phyloP scores from a whole-genome alignment of 1,284 basidiomycete species.

The Heterobasidion irregulare region DNA sequence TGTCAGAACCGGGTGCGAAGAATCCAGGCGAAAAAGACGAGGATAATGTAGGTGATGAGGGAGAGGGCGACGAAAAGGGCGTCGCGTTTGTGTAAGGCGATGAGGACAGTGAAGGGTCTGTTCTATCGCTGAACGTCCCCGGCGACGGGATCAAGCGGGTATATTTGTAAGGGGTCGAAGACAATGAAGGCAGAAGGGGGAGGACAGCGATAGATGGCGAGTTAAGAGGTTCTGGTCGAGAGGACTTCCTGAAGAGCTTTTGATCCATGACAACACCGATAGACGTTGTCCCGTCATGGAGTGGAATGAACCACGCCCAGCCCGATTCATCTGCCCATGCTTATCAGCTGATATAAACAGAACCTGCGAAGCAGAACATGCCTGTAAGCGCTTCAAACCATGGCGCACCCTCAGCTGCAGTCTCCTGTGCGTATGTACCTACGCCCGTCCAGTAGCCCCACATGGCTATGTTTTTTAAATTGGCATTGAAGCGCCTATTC shows the following conservation, averaged over 20 bases:
- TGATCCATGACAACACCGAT: conserved; percentile 69
- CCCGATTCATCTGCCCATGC: conserved; percentile 56
- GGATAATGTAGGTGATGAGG: conserved; percentile 1
- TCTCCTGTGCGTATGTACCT: conserved; percentile 45
- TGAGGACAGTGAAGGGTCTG: not conserved
- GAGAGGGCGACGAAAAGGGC: not conserved
- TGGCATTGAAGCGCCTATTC: conserved; percentile 58
- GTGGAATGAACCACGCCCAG: conserved; percentile 74
- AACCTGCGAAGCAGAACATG: conserved; percentile 17
- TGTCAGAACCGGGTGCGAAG: conserved; percentile 1
- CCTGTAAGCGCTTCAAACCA: conserved; percentile 66
- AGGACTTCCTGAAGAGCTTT: conserved; percentile 16
- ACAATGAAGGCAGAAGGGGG: not conserved
- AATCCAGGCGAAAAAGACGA: not conserved
- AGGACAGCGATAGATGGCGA: conserved; percentile 2
- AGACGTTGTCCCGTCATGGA: conserved; percentile 60
- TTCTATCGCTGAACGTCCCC: no score
- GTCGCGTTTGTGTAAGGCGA: not conserved
- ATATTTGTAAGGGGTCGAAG: not conserved
- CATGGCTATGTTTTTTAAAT: conserved; percentile 63
- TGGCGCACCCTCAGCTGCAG: conserved; percentile 43
- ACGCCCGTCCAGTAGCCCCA: conserved; percentile 69
- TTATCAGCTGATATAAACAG: not conserved
- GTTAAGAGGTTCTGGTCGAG: not conserved
- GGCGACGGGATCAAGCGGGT: no score